Percentiles rank a stretch among this genome's conserved stretches.
Evolutionary conservation across 768 basidiomycete genomes (phyloP).

Genomic region (Auricularia cornea): DNA sequence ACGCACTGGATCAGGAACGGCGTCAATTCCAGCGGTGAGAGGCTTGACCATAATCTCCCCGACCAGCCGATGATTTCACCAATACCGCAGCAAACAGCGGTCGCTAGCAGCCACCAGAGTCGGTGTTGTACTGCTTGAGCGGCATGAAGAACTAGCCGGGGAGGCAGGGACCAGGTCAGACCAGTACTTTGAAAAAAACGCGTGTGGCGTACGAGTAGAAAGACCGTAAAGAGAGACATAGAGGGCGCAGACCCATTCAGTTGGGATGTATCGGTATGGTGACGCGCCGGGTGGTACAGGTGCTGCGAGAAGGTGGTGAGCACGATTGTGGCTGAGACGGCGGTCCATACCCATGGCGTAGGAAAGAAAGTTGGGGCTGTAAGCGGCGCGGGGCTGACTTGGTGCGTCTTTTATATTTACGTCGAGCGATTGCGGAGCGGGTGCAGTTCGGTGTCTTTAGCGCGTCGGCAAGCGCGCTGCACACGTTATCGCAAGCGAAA

Average conservation of each 20-base stretch:
- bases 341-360: neutral
- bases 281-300: conserved; percentile 7
- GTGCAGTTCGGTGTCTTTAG: too few species aligned
- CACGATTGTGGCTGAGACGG: neutral
- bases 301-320: neutral
- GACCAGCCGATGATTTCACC: conserved; percentile 50
- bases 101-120: conserved; percentile 47
- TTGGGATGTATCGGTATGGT: conserved; percentile 36
- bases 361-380: too few species aligned
- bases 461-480: too few species aligned
- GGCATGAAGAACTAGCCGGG: conserved; percentile 36
- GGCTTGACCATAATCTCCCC: conserved; percentile 44
- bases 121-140: conserved; percentile 36
- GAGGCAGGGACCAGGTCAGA: neutral
- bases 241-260: conserved; percentile 27
- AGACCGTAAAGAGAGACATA: conserved; percentile 35
- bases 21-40: conserved; percentile 9
- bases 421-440: too few species aligned
- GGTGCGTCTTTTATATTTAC: too few species aligned
- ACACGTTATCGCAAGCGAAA: too few species aligned
- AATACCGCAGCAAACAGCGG: conserved; percentile 37
- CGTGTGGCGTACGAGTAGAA: conserved; percentile 28
- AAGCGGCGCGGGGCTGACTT: too few species aligned
- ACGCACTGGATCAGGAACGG: conserved; percentile 39
- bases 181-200: too few species aligned